A percentile compares a stretch with the other conserved stretches of the same genome.
These are phyloP conservation scores for Haemoproteus tartakovskyi DNA, from an alignment of 169 alveolate genomes.

Conservation along the genomic window DNA sequence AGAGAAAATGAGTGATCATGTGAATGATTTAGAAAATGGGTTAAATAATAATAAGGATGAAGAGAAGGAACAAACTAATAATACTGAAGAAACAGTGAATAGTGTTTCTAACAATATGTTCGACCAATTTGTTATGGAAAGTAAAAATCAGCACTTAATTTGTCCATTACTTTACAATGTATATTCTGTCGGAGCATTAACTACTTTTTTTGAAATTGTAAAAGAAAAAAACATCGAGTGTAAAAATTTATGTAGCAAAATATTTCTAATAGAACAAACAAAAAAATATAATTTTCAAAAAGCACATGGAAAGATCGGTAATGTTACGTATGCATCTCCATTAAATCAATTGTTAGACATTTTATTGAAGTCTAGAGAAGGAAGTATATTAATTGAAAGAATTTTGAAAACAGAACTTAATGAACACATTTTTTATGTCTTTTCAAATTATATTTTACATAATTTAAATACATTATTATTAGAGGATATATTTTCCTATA, in stretches of 20 bases:
- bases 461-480: constrained; percentile 37
- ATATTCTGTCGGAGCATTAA: constrained; percentile 48
- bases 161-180: constrained; percentile 39
- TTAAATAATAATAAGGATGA: not conserved
- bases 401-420: constrained; percentile 24
- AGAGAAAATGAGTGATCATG: too few relatives aligned
- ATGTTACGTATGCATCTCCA: too few relatives aligned
- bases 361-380: constrained; percentile 7
- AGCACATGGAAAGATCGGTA: constrained; percentile 1
- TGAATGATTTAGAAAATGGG: too few relatives aligned
- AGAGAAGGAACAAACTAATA: not conserved
- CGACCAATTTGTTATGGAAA: constrained; percentile 14
- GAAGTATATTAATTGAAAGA: constrained; percentile 55
- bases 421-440: constrained; percentile 49
- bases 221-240: constrained; percentile 51
- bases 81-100: too few relatives aligned
- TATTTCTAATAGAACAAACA: constrained; percentile 42
- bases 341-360: constrained; percentile 43
- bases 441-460: constrained; percentile 18
- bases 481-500: constrained; percentile 24
- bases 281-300: constrained; percentile 28
- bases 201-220: constrained; percentile 6
- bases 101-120: not conserved
- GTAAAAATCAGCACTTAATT: constrained; percentile 31
- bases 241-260: constrained; percentile 1